These are phyloP conservation scores for Termitomyces sp. DNA, from an alignment of 768 basidiomycete species.

Conservation along the genomic window DNA sequence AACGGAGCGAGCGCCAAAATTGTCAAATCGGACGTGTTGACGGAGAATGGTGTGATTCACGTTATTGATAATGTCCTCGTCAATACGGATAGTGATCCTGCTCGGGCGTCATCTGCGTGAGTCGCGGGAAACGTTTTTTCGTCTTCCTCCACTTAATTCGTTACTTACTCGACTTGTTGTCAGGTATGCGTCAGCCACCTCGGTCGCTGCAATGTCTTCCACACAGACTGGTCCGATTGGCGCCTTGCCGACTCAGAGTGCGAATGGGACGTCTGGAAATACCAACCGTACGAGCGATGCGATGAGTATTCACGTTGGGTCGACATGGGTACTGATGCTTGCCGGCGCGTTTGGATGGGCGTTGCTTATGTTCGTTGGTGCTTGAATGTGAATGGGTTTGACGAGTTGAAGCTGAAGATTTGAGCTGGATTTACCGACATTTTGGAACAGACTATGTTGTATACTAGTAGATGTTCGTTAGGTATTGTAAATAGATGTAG, in stretches of 20 bases:
- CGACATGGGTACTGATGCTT: not conserved
- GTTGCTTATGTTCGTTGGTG: not conserved
- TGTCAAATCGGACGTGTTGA: constrained; percentile 54
- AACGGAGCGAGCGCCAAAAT: constrained; percentile 43
- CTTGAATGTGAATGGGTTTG: too few species aligned
- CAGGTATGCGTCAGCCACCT: constrained; percentile 44
- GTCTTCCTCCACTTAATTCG: not conserved
- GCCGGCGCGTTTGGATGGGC: not conserved
- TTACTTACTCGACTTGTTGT: too few species aligned
- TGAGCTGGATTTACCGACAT: not conserved
- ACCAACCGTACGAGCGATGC: not conserved
- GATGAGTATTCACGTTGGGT: not conserved
- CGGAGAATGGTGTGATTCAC: constrained; percentile 69
- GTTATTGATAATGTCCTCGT: constrained; percentile 53
- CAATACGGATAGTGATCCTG: constrained; percentile 36
- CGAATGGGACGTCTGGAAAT: not conserved
- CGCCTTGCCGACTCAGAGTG: constrained; percentile 1
- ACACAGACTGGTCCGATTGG: constrained; percentile 42
- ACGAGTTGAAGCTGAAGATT: too few species aligned
- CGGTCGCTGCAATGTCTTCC: constrained; percentile 33
- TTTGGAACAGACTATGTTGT: not conserved
- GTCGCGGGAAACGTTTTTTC: constrained; percentile 16
- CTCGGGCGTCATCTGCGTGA: constrained; percentile 52
- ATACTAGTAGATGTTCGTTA: not conserved
- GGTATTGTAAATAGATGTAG: not conserved